These are phyloP conservation scores for Tricholomella constricta DNA, from an alignment of 768 basidiomycete species.

Conservation along the genomic window DNA sequence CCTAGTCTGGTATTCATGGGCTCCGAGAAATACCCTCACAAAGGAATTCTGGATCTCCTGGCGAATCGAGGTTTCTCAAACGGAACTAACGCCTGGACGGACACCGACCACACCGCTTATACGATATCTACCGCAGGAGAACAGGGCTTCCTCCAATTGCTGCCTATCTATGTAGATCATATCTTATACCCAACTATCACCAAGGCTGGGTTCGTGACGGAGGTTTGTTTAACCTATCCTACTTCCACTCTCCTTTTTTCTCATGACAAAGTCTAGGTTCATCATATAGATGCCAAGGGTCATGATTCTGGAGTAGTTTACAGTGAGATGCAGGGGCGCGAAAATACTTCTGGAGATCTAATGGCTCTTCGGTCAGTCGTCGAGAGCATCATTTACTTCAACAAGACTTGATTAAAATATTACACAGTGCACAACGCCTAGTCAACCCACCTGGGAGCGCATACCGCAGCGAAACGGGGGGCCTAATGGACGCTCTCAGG, in stretches of 20 bases:
- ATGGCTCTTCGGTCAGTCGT: slow-evolving; percentile 77
- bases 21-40: slow-evolving; percentile 93
- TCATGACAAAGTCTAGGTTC: slow-evolving; percentile 67
- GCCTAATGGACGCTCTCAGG: slow-evolving; percentile 89
- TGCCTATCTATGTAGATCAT: slow-evolving; percentile 94
- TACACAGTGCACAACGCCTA: slow-evolving; percentile 54
- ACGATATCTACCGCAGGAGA: slow-evolving; percentile 95
- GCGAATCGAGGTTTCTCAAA: slow-evolving; percentile 93
- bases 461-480: slow-evolving; percentile 96
- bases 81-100: slow-evolving; percentile 97
- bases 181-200: slow-evolving; percentile 96
- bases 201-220: slow-evolving; percentile 78
- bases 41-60: slow-evolving; percentile 92
- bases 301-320: slow-evolving; percentile 96
- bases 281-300: slow-evolving; percentile 89
- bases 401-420: not conserved
- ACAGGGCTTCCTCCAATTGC: slow-evolving; percentile 83
- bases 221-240: too few relatives aligned
- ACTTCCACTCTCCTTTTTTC: too few relatives aligned
- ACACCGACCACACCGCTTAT: slow-evolving; percentile 92
- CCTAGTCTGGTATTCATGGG: slow-evolving; percentile 90
- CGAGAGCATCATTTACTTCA: slow-evolving; percentile 4
- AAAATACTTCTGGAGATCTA: slow-evolving; percentile 90
- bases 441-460: slow-evolving; percentile 81
- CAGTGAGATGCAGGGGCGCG: slow-evolving; percentile 94